These are phyloP conservation scores for Penicillium hesseltinei DNA, from an alignment of 2,329 filamentous ascomycete species.

Conservation along the genomic window DNA sequence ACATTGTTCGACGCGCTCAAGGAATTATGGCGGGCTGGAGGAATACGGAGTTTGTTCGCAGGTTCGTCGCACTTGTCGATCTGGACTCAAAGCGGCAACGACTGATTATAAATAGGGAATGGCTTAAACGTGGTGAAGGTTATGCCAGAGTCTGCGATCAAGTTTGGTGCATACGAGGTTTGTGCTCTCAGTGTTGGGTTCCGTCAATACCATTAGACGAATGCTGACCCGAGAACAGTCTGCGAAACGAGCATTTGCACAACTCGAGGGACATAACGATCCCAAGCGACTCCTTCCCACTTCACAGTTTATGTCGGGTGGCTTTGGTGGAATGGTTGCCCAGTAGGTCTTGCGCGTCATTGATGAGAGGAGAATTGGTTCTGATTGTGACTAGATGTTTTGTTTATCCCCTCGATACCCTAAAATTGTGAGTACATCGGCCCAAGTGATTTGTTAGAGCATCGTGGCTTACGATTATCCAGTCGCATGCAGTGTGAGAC, in stretches of 20 bases:
- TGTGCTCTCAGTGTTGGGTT: constrained; percentile 14
- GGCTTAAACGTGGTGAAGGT: constrained; percentile 96
- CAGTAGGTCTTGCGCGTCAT: constrained; percentile 58
- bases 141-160: constrained; percentile 97
- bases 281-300: constrained; percentile 73
- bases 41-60: constrained; percentile 85
- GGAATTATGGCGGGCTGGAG: constrained; percentile 81
- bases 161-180: constrained; percentile 93
- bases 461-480: constrained; percentile 10
- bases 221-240: constrained; percentile 51
- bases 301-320: constrained; percentile 88
- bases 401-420: constrained; percentile 84
- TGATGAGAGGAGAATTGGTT: neutral
- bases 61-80: constrained; percentile 56
- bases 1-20: constrained; percentile 71
- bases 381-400: constrained; percentile 60
- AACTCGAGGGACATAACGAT: constrained; percentile 83
- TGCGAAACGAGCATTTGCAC: constrained; percentile 81
- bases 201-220: neutral
- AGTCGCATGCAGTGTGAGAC: constrained; percentile 91
- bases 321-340: constrained; percentile 87
- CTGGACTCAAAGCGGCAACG: neutral
- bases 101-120: constrained; percentile 63
- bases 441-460: neutral
- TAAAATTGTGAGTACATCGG: constrained; percentile 54